Evolutionary conservation across 2,329 filamentous ascomycete species (phyloP), one percentile per base, ranked within the genome.

Genomic region (Fusarium austroafricanum): DNA sequence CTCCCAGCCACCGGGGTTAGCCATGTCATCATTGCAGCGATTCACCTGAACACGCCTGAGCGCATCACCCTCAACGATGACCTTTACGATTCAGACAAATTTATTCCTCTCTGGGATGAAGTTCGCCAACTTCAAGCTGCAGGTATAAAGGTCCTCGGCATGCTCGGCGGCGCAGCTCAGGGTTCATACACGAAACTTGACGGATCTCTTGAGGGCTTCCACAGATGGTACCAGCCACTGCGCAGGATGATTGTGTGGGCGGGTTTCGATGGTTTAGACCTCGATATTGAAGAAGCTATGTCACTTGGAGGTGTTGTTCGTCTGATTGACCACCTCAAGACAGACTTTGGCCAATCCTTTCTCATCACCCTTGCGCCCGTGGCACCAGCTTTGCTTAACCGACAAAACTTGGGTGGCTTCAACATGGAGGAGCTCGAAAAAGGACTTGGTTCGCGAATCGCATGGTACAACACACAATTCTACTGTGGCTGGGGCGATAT

Each of bases 391-490:
- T 77, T 88, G 17, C 84, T 87, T 38, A 77, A 80, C 52, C 76
- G 77, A 12, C 77, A 76, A 18, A 91, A 92, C 73, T 82, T 96
- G 2, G 93, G 90, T 50, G 93, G 93, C 0, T 97, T 97, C 78
- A 85, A 87, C 73, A 96, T 97, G 76, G 83, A 87, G 21, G 82
- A 87, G 20, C 84, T 97, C 2, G 92, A 96, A 73, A 81, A 83
- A 11, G 83, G 85, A 68, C 81, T 86, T 3, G 89, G 89, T 0
- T 78, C 79, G 12, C 83, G 89, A 54, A 90, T 97, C 29, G 84
- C 84, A 3, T 97, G 92, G 86, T 96, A 96, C 76, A 96, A 96
- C 73, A 85, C 89, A 7, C 94, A 97, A 75, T 96, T 96, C 78
- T 97, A 97, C 82, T 94, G 91, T 72, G 93, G 93, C 0, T 97